Evolutionary conservation across 2,329 filamentous ascomycete genomes (phyloP), one percentile per base, ranked within the genome.

Genomic region (Botryosphaeria dothidea): DNA sequence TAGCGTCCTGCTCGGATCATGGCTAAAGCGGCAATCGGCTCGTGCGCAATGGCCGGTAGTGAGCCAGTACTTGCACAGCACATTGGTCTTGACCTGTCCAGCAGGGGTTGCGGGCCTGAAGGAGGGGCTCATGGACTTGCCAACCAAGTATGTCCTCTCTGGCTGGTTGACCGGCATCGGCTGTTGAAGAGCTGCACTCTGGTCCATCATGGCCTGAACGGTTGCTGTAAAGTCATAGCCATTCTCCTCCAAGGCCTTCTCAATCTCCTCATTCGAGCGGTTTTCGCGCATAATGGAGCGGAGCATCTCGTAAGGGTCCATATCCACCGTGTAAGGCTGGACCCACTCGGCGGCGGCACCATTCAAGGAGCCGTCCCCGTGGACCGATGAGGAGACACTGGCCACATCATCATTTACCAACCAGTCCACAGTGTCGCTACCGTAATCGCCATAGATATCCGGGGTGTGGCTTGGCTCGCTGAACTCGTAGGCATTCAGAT

Each of bases 251-350:
- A 99, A 85, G 4, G 94, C 92, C n/a, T 88, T 85, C 75, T 97
- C 93, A 54, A 99, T 94, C 77, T 99, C 95, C 60, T 98, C 93
- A 72, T 98, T 94, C 2, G 92, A 90, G 73, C 91, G 90, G 63
- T 92, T 89, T 71, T 95, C 92, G 54, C 94, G 92, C 27, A 99
- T 84, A 45, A 99, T 96, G 5, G 94, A 97, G 67, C 95, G 91
- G 64, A 99, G 84, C 87, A 99, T 98, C 75, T 99, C 95, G 78
- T 97, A 97, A 0, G 95, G 94, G 66, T 92, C 96, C 94, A 99
- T 98, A 73, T 98, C 93, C 65, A 88, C 87, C 73, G 91, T 90
- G 74, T 86, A 85, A 15, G 84, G 81, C 66, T 83, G 82, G 54
- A 89, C 83, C 80, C 87, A 97, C 76, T 97, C 93, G 25, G 93